A percentile compares a stretch with the other conserved stretches of the same genome.
Evolutionary conservation across 2,329 filamentous ascomycete species (phyloP).

Genomic region (Xylaria sp.): DNA sequence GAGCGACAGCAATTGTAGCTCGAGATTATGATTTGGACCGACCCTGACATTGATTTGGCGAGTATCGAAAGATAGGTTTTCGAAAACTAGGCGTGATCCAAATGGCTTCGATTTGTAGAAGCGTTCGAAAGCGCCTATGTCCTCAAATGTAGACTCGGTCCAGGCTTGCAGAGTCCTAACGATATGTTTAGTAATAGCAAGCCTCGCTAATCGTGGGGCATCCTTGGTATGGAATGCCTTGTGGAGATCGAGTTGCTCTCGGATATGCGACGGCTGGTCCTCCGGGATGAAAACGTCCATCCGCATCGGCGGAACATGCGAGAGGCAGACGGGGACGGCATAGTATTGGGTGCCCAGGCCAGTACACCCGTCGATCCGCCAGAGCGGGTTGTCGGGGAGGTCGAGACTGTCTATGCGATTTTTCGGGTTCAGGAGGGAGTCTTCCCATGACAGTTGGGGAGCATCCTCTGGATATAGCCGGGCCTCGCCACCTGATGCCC

Average conservation of each 20-base stretch:
- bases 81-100: constrained; percentile 66
- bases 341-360: constrained; percentile 68
- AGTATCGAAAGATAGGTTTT: constrained; percentile 60
- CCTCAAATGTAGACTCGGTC: constrained; percentile 53
- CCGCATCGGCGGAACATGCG: constrained; percentile 59
- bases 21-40: constrained; percentile 62
- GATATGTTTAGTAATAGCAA: constrained; percentile 65
- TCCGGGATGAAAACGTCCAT: constrained; percentile 69
- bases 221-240: constrained; percentile 67
- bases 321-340: constrained; percentile 63
- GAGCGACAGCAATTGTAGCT: constrained; percentile 61
- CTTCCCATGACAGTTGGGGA: constrained; percentile 53
- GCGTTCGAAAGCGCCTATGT: constrained; percentile 44
- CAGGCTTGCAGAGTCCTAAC: constrained; percentile 64
- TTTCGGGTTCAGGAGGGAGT: constrained; percentile 67
- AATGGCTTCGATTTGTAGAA: constrained; percentile 63
- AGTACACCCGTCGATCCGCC: constrained; percentile 69
- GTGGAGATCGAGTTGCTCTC: constrained; percentile 60
- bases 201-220: constrained; percentile 56
- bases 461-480: constrained; percentile 22
- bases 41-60: constrained; percentile 58
- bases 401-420: constrained; percentile 69
- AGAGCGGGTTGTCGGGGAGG: constrained; percentile 56
- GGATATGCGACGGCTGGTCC: constrained; percentile 55
- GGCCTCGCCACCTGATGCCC: constrained; percentile 25